A percentile compares a stretch with the other conserved stretches of the same genome.
Evolutionary conservation across 1,284 basidiomycete genomes (phyloP).

Genomic region (Bjerkandera adusta): DNA sequence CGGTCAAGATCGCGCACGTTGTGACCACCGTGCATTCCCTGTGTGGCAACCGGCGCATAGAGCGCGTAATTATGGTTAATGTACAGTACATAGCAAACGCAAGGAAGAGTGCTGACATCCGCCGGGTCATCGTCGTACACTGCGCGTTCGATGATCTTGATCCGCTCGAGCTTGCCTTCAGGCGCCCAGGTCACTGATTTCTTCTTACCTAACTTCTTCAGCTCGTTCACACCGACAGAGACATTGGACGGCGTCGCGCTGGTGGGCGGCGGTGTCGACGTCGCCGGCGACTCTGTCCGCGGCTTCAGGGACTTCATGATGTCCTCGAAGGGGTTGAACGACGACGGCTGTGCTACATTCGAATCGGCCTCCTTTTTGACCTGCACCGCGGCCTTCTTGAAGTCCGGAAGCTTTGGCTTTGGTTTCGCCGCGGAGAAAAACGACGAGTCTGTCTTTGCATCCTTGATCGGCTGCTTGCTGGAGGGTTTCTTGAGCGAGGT

Average conservation of each 20-base stretch:
- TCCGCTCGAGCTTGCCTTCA: constrained; percentile 64
- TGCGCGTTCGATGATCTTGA: constrained; percentile 77
- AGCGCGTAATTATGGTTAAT: constrained; percentile 43
- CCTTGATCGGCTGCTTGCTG: constrained; percentile 33
- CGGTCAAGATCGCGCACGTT: constrained; percentile 79
- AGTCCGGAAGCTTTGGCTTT: constrained; percentile 76
- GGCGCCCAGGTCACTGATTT: constrained; percentile 78
- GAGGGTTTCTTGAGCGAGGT: constrained; percentile 4
- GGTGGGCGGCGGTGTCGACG: constrained; percentile 36
- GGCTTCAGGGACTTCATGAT: constrained; percentile 71
- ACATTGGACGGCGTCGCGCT: constrained; percentile 9
- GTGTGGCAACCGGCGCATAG: constrained; percentile 36
- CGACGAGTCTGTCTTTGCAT: constrained; percentile 68
- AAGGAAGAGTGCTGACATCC: constrained; percentile 64
- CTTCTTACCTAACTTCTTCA: constrained; percentile 49
- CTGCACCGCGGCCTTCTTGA: constrained; percentile 63
- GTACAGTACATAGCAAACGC: constrained; percentile 45
- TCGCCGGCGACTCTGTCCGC: constrained; percentile 51
- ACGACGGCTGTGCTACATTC: constrained; percentile 73
- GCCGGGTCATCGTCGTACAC: constrained; percentile 81
- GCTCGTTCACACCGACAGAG: constrained; percentile 28
- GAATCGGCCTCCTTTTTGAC: constrained; percentile 52
- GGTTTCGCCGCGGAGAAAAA: constrained; percentile 83
- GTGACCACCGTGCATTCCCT: constrained; percentile 67
- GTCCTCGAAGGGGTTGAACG: constrained; percentile 78